Conservation (phyloP, 1,284 basidiomycete genomes). For the Puccinia triticina region DNA sequence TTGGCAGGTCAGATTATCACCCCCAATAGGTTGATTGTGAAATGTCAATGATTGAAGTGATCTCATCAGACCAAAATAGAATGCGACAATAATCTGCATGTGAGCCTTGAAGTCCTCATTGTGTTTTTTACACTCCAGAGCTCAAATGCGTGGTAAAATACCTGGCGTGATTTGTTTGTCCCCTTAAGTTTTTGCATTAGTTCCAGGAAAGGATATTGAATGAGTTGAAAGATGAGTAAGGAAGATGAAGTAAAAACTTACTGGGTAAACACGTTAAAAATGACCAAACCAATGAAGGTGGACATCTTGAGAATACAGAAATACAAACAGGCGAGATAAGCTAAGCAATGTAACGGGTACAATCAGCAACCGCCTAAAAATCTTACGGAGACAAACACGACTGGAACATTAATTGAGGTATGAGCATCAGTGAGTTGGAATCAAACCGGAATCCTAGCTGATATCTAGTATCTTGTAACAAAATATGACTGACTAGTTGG, state of each 20-base stretch:
- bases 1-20: background rate
- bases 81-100: background rate
- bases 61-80: background rate
- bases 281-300: background rate
- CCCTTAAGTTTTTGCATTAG: no score
- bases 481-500: background rate
- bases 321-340: no score
- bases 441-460: no score
- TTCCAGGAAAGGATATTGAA: background rate
- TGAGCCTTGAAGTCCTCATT: background rate
- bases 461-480: no score
- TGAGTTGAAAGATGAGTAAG: background rate
- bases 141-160: background rate
- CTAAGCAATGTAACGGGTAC: no score
- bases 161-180: background rate
- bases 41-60: background rate
- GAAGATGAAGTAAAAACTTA: background rate
- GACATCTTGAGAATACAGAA: background rate
- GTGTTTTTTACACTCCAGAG: no score
- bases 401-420: background rate
- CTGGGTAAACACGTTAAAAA: background rate
- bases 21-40: background rate
- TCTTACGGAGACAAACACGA: background rate
- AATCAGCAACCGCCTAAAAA: background rate
- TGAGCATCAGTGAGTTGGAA: no score